Evolutionary conservation across 306 rosid species (phyloP).

Genomic region (Glycine soja): DNA sequence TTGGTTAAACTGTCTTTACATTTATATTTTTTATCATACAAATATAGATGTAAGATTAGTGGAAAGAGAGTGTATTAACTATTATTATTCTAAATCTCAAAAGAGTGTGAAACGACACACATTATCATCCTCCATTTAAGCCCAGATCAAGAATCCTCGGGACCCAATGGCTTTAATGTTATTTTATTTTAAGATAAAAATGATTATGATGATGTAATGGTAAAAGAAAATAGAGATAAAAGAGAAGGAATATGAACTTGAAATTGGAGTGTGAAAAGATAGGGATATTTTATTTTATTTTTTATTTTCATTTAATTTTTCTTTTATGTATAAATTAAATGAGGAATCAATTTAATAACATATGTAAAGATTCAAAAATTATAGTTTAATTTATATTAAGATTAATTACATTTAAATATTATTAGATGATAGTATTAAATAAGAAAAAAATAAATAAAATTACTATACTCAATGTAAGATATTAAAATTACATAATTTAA

Average conservation of each 20-base stretch:
- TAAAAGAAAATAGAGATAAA: background rate
- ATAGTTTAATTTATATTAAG: background rate
- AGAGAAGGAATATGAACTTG: background rate
- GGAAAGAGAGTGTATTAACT: background rate
- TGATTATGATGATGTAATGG: background rate
- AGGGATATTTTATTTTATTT: background rate
- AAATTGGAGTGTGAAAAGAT: background rate
- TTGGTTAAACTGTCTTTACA: background rate
- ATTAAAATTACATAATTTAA: background rate
- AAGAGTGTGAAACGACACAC: background rate
- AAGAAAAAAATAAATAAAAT: background rate
- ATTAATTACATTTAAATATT: background rate
- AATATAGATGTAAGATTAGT: background rate
- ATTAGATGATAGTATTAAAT: background rate
- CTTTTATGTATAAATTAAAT: background rate
- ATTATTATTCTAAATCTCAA: background rate
- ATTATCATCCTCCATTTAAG: background rate
- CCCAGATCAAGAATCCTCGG: background rate
- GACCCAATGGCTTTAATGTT: background rate
- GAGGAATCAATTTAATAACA: background rate
- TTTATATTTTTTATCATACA: background rate
- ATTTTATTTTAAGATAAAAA: background rate
- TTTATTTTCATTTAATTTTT: background rate
- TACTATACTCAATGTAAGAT: background rate
- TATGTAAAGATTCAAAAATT: background rate